Base-by-base conservation (phyloP, 2,329 filamentous ascomycete genomes). In the Hypoxylon sp. region DNA sequence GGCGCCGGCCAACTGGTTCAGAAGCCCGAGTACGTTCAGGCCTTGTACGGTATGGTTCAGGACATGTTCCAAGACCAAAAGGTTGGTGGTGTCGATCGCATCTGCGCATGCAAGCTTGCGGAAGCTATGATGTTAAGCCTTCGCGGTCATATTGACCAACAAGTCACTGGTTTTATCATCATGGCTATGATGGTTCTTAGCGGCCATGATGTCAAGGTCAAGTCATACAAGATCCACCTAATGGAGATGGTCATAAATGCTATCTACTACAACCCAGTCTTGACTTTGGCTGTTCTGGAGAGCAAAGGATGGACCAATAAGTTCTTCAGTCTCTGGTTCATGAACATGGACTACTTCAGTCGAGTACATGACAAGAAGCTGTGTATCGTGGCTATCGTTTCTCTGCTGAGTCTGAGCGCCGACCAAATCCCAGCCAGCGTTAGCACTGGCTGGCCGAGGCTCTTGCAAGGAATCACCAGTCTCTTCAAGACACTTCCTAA, bases 191-290 rank as follows among this genome's bases (percentile, higher is more conserved):
- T 83, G 51, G 91, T 94, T 39, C 86, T 99, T 42, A 89, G 85
- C 22, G 89, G 87, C 55, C 87, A 91, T 47, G 92, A 97, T 72
- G 85, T 93, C 56, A 94, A 94, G 81, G 91, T 97, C 74, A 98
- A 97, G 85, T 94, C 93, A 2, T 97, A 98, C 81, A 92, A 93
- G 76, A 94, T 98, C 60, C 95, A 99, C 80, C 83, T 99, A 48
- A 97, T 99, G 92, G 96, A 99, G 83, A 97, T 99, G 90, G 90
- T 99, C 65, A 97, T 99, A 85, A 98, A 98, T 81, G 90, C 93
- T 61, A 94, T 98, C 75, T 97, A 98, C 86, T 99, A 99, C 86
- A 98, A 97, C 83, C 94, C 96, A 1, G 82, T 91, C 48, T 86
- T 98, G 66, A 88, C 94, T 24, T 87, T 99, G 22, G 91, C 94